These are phyloP conservation scores for Kwoniella sp. DNA, from an alignment of 768 basidiomycete genomes.

Conservation along the genomic window DNA sequence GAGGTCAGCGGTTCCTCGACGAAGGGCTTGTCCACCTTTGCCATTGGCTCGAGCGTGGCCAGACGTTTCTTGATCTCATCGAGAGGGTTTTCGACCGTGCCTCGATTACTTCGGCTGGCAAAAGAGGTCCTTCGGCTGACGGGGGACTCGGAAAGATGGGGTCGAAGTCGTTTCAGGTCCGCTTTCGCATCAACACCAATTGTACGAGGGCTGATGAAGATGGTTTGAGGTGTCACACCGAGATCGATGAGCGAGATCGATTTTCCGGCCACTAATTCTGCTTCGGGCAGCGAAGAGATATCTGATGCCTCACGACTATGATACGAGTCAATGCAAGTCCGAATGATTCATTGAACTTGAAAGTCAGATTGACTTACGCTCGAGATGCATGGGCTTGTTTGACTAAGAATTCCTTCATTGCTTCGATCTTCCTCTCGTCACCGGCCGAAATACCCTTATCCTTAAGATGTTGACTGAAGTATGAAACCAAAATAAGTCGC, in stretches of 20 bases:
- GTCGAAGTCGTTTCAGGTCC: slow-evolving; percentile 33
- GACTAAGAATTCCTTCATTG: slow-evolving; percentile 83
- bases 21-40: slow-evolving; percentile 11
- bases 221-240: slow-evolving; percentile 84
- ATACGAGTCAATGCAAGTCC: slow-evolving; percentile 14
- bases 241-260: slow-evolving; percentile 70
- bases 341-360: not conserved
- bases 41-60: slow-evolving; percentile 35
- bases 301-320: slow-evolving; percentile 36
- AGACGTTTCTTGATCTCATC: slow-evolving; percentile 46
- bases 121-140: slow-evolving; percentile 48
- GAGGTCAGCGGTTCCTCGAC: not conserved
- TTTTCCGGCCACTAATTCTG: slow-evolving; percentile 29
- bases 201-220: slow-evolving; percentile 68
- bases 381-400: slow-evolving; percentile 78
- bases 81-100: slow-evolving; percentile 41
- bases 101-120: slow-evolving; percentile 43
- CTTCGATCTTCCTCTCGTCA: slow-evolving; percentile 84
- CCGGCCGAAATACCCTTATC: slow-evolving; percentile 73
- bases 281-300: slow-evolving; percentile 17
- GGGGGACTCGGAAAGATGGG: slow-evolving; percentile 25
- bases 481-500: too few relatives aligned
- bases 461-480: slow-evolving; percentile 15
- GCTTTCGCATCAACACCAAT: slow-evolving; percentile 41
- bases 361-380: slow-evolving; percentile 61